These are phyloP conservation scores for Rhizoctonia solani DNA, from an alignment of 1,284 basidiomycete genomes.

Conservation along the genomic window DNA sequence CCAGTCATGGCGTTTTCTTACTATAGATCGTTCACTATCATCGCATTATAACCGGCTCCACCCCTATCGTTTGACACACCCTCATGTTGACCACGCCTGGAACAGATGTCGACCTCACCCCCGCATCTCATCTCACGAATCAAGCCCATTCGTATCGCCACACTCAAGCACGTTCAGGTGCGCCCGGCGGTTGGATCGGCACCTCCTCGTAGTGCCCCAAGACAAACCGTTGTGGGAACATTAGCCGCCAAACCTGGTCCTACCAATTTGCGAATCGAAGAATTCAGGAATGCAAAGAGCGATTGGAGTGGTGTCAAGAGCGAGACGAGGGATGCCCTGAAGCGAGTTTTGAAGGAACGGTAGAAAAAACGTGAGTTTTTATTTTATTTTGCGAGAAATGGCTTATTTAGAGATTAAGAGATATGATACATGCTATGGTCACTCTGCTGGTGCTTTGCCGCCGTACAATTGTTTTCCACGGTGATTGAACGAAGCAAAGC, in stretches of 20 bases:
- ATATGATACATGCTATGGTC: background rate
- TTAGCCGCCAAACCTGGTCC: constrained; percentile 4
- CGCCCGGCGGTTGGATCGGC: background rate
- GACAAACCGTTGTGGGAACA: background rate
- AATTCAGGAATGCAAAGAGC: constrained; percentile 33
- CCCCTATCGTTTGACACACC: too few relatives aligned
- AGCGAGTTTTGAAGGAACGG: constrained; percentile 30
- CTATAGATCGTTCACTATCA: too few relatives aligned
- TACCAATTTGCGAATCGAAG: constrained; percentile 36
- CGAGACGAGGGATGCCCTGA: constrained; percentile 31
- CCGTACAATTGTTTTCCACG: constrained; percentile 52
- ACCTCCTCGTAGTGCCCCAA: background rate
- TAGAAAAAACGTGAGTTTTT: constrained; percentile 13
- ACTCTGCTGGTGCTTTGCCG: background rate
- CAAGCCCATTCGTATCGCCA: constrained; percentile 9
- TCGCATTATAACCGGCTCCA: too few relatives aligned
- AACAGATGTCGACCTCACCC: background rate
- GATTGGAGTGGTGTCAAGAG: constrained; percentile 35
- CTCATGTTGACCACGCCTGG: too few relatives aligned
- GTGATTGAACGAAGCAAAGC: constrained; percentile 71
- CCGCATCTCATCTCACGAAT: constrained; percentile 13
- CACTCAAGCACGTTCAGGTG: constrained; percentile 3
- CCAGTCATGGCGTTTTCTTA: too few relatives aligned
- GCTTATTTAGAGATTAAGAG: background rate
- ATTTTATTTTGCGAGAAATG: background rate